Base-by-base conservation (phyloP, 2,329 filamentous ascomycete genomes). In the Calycina herbarum region DNA sequence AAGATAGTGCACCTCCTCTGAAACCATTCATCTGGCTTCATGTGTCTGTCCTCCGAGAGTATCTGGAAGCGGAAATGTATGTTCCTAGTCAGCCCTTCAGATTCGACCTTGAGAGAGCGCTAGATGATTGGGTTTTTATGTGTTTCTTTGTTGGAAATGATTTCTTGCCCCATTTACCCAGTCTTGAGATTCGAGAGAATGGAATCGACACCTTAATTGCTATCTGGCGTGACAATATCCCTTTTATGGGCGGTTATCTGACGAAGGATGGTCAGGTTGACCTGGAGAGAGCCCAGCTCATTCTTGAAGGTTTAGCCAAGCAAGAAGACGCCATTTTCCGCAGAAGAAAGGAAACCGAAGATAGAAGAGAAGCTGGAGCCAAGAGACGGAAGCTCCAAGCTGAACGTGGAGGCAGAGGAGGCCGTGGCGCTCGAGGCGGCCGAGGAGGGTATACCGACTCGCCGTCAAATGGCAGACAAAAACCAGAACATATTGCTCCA, bases 11-110 rank as follows among this genome's bases (percentile, higher is more conserved):
- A 48, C 80, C 83, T 62, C 80, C 87, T 24, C 81, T 92, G 67
- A 98, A 99, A 79, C 96, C 96, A 1, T 98, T 97, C 76, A 97
- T 99, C 72, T 99, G 95, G 95, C 88, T 99, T 35, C 93, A 98
- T 78, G 94, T 99, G 64, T 90, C 92, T 31, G 85, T 97, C 61
- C 81, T 99, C 64, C 87, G 95, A 74, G 95, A 99, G 79, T 99
- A 99, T 76, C 84, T 99, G 63, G 93, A 90, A 65, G 89, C 92
- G 61, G 95, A 99, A 79, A 87, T 99, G 73, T 86, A 91, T 73
- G 89, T 97, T 40, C 89, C 92, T 20, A 86, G 88, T 64, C 86
- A 97, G 70, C 89, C 89, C 1, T 98, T 98, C 79, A 86, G 87
- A 63, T 98, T 96, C 78, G 93, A 99, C 76, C 83, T 99, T 57